Evolutionary conservation across 2,329 filamentous ascomycete species (phyloP).

Genomic region (Neonectria punicea): DNA sequence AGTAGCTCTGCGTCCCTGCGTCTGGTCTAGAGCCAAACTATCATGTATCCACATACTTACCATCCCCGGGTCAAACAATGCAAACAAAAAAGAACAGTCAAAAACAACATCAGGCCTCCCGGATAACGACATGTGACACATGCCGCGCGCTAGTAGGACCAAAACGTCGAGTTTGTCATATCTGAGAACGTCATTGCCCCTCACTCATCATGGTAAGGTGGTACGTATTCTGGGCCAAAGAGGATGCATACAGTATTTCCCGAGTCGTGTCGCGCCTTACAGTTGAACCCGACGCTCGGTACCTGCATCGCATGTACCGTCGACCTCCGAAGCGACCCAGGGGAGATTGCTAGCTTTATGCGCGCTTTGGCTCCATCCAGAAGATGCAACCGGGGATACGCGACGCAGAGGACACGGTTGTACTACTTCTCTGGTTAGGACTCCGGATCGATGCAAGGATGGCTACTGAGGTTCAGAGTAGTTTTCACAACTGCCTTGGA

Average conservation of each 20-base stretch:
- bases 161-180: neutral
- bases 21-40: neutral
- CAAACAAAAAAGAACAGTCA: neutral
- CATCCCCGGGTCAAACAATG: neutral
- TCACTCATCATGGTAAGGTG: neutral
- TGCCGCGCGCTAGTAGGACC: neutral
- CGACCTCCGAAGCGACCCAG: constrained; percentile 1
- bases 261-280: neutral
- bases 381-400: constrained; percentile 4
- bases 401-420: constrained; percentile 13
- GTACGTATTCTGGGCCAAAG: neutral
- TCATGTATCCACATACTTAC: neutral
- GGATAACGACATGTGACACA: neutral
- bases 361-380: constrained; percentile 1
- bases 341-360: constrained; percentile 28
- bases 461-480: neutral
- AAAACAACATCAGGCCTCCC: neutral
- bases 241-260: neutral
- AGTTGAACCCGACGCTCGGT: constrained; percentile 12
- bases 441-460: neutral
- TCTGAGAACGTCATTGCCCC: neutral
- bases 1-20: constrained; percentile 15
- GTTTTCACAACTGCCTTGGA: neutral
- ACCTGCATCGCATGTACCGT: constrained; percentile 19
- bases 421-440: neutral